These are phyloP conservation scores for Tilletia horrida DNA, from an alignment of 1,284 basidiomycete species.

Conservation along the genomic window DNA sequence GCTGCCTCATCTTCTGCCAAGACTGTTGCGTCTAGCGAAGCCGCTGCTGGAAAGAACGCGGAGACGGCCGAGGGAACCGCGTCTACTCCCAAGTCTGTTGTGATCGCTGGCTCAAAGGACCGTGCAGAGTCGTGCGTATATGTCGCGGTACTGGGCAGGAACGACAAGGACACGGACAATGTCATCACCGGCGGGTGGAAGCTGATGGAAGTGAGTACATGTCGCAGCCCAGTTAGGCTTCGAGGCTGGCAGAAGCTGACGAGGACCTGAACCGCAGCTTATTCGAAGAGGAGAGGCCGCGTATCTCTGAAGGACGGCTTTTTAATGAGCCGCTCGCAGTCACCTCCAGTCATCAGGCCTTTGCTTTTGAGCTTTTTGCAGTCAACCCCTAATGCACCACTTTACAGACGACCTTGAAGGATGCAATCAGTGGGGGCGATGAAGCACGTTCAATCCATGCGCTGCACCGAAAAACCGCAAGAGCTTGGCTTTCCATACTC, in stretches of 20 bases:
- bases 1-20: neutral
- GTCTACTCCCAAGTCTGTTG: neutral
- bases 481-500: too few relatives aligned
- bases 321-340: neutral
- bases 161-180: slow-evolving; percentile 63
- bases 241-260: slow-evolving; percentile 2
- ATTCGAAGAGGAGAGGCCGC: slow-evolving; percentile 3
- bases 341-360: neutral
- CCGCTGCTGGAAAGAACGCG: slow-evolving; percentile 76
- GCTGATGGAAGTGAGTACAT: slow-evolving; percentile 72
- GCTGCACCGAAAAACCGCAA: too few relatives aligned
- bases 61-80: neutral
- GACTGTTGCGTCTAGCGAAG: slow-evolving; percentile 64
- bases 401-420: neutral
- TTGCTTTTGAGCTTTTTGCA: too few relatives aligned
- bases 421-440: too few relatives aligned
- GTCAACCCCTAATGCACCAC: too few relatives aligned
- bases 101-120: slow-evolving; percentile 49
- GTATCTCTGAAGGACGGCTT: neutral
- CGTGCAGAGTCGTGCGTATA: slow-evolving; percentile 90
- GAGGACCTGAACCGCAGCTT: neutral
- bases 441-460: too few relatives aligned
- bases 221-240: neutral
- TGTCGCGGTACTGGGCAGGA: slow-evolving; percentile 81
- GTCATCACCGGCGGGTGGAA: slow-evolving; percentile 98